Evolutionary conservation across 257 asterid species (phyloP).

Genomic region (Orobanche coerulescens): DNA sequence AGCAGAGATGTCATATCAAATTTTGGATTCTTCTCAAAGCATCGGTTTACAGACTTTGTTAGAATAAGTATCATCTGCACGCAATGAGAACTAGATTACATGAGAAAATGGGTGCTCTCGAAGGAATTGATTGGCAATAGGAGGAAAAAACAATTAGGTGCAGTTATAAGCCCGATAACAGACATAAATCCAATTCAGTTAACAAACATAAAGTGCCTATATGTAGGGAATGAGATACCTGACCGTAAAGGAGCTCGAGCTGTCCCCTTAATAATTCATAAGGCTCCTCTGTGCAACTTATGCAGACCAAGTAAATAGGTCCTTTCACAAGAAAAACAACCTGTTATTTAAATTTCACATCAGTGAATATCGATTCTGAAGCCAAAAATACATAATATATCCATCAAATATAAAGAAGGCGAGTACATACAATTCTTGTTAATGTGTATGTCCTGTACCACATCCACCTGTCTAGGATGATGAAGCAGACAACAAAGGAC

Average conservation of each 20-base stretch:
- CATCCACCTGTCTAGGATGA: slow-evolving; percentile 7
- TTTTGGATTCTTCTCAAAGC: slow-evolving; percentile 94
- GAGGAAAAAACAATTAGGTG: background rate
- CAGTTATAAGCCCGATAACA: background rate
- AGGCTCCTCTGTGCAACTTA: slow-evolving; percentile 94
- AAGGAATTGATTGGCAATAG: slow-evolving; percentile 1
- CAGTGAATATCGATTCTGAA: background rate
- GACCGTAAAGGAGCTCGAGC: slow-evolving; percentile 80
- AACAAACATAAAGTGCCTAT: slow-evolving; percentile 8
- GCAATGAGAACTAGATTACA: slow-evolving; percentile 18
- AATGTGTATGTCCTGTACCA: background rate
- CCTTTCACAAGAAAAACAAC: slow-evolving; percentile 94
- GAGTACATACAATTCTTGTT: background rate
- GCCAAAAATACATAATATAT: slow-evolving; percentile 1
- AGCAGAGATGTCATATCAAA: slow-evolving; percentile 96
- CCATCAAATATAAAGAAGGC: background rate
- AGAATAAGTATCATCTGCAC: slow-evolving; percentile 94
- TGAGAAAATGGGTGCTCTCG: slow-evolving; percentile 16
- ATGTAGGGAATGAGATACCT: slow-evolving; percentile 40
- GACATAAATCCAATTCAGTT: background rate
- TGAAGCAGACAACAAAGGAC: background rate
- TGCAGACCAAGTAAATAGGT: slow-evolving; percentile 95
- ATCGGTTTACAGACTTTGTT: slow-evolving; percentile 86
- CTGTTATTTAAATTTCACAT: slow-evolving; percentile 35
- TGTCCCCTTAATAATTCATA: slow-evolving; percentile 86